Conservation (phyloP, 2,329 filamentous ascomycete genomes). For the Fusarium lyarnte region DNA sequence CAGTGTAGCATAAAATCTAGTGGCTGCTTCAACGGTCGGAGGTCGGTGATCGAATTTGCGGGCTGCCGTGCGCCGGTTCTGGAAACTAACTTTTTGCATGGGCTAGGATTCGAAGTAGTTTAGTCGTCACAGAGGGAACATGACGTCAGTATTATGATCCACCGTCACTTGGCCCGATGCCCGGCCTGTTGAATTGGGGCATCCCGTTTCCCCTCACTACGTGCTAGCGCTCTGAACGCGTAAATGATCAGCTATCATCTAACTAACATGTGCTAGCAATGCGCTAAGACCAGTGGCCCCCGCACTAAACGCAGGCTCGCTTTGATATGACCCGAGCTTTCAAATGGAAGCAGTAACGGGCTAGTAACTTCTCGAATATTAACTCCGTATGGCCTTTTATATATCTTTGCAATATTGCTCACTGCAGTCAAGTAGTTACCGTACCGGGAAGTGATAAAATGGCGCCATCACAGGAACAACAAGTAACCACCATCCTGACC, state of each 20-base stretch:
- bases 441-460: fast-evolving
- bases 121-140: background rate
- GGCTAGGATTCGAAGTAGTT: fast-evolving
- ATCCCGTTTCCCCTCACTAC: background rate
- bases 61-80: fast-evolving
- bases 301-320: background rate
- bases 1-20: fast-evolving
- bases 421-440: fast-evolving
- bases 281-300: background rate
- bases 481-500: background rate
- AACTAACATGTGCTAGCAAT: background rate
- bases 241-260: background rate
- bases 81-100: fast-evolving
- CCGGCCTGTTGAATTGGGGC: background rate
- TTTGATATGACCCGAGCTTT: background rate
- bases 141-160: too few relatives aligned
- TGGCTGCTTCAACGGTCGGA: background rate
- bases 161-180: fast-evolving
- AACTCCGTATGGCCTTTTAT: background rate
- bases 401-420: fast-evolving
- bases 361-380: fast-evolving
- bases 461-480: background rate
- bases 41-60: fast-evolving
- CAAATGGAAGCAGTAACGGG: too few relatives aligned
- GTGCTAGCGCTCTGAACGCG: fast-evolving